A percentile compares a stretch with the other conserved stretches of the same genome.
phyloP scores from a whole-genome alignment of 805 yeast species.

The Brettanomyces nanus region DNA sequence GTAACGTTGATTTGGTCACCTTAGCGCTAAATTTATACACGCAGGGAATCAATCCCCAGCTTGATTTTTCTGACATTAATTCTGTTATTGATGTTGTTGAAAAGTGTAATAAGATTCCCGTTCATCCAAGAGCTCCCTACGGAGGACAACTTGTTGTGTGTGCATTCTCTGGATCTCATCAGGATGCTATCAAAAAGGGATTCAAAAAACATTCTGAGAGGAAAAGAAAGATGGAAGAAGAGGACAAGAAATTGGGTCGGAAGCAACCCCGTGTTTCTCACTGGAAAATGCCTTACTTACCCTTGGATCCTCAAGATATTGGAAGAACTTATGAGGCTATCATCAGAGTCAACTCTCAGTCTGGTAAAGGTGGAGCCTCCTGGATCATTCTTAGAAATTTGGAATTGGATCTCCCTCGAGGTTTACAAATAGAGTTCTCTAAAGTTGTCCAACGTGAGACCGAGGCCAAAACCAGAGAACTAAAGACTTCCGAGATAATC shows the following conservation, averaged over 20 bases:
- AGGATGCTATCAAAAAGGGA: conserved; percentile 83
- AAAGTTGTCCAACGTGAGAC: conserved; percentile 62
- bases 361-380: conserved; percentile 86
- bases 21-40: conserved; percentile 71
- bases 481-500: conserved; percentile 55
- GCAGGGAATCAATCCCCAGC: conserved; percentile 63
- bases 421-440: conserved; percentile 70
- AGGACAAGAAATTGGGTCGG: conserved; percentile 6
- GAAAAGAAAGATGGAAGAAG: conserved; percentile 15
- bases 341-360: conserved; percentile 79
- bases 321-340: conserved; percentile 92
- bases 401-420: conserved; percentile 76
- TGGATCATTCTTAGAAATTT: conserved; percentile 74
- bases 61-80: conserved; percentile 63
- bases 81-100: conserved; percentile 67
- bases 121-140: conserved; percentile 72
- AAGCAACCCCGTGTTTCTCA: conserved; percentile 18
- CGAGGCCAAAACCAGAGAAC: conserved; percentile 65
- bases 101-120: conserved; percentile 73
- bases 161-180: conserved; percentile 82
- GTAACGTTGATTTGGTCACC: conserved; percentile 77
- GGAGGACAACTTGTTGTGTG: conserved; percentile 79
- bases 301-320: conserved; percentile 77
- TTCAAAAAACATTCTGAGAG: conserved; percentile 39
- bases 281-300: conserved; percentile 77